These are phyloP conservation scores for Tuber borchii DNA, from an alignment of 495 filamentous ascomycete species.

Conservation along the genomic window DNA sequence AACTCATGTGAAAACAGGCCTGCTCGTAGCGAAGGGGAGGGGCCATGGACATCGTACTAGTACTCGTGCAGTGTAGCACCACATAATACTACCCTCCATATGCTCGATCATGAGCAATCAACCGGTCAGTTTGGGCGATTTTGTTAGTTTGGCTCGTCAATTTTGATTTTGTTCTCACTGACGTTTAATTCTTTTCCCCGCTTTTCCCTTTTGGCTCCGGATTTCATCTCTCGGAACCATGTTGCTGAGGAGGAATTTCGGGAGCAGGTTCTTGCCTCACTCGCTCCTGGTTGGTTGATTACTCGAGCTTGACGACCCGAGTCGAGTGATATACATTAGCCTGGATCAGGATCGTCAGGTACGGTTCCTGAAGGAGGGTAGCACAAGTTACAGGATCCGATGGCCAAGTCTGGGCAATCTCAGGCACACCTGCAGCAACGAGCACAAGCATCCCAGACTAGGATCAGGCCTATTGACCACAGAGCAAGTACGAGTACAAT, in stretches of 20 bases:
- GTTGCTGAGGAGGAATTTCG: background rate
- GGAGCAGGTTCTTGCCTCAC: background rate
- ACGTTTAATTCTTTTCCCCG: too few species aligned
- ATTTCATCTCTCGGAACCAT: background rate
- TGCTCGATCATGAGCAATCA: background rate
- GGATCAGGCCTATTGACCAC: background rate
- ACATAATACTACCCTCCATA: too few species aligned
- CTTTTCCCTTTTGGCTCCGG: too few species aligned
- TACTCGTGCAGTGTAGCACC: too few species aligned
- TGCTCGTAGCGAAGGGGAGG: background rate
- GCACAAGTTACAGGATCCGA: background rate
- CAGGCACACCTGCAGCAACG: background rate
- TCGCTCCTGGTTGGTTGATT: background rate
- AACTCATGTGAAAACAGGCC: background rate
- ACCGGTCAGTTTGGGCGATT: background rate
- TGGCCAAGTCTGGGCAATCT: background rate
- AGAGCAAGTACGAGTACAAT: too few species aligned
- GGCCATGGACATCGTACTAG: too few species aligned
- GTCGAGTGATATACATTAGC: background rate
- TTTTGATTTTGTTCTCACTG: too few species aligned
- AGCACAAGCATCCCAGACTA: background rate
- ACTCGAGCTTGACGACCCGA: background rate
- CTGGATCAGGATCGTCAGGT: background rate
- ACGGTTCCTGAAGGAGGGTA: background rate
- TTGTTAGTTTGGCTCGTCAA: too few species aligned